Conservation (phyloP, 2,329 filamentous ascomycete species). For the Penicillium sumatraense region DNA sequence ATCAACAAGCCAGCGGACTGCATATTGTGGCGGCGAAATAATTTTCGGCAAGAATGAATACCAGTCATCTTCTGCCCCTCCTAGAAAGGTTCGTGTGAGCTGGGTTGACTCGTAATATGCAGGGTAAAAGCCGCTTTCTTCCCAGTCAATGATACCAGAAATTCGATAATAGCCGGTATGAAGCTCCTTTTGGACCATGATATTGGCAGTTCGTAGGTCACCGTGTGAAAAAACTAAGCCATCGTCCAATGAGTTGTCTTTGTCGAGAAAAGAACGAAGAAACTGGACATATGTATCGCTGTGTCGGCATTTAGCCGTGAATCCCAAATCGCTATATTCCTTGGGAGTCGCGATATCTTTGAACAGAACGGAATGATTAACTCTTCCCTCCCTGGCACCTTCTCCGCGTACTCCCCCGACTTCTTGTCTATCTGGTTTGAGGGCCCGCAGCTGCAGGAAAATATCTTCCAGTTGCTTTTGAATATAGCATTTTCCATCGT, state of each 20-base stretch:
- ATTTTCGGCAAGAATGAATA: constrained; percentile 31
- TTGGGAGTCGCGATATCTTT: constrained; percentile 20
- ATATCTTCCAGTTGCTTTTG: constrained; percentile 24
- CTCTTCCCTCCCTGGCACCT: constrained; percentile 29
- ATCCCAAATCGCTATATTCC: constrained; percentile 29
- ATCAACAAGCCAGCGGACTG: constrained; percentile 27
- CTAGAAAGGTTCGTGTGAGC: constrained; percentile 21
- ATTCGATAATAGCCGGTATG: constrained; percentile 19
- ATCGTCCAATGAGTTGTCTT: constrained; percentile 10
- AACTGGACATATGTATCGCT: constrained; percentile 29
- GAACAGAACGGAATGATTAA: constrained; percentile 24
- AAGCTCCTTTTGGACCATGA: constrained; percentile 29
- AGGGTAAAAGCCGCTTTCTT: constrained; percentile 38
- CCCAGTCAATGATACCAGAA: constrained; percentile 38
- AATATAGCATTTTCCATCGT: constrained; percentile 26
- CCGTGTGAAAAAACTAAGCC: constrained; percentile 34
- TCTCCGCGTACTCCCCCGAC: constrained; percentile 34
- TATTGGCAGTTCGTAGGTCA: constrained; percentile 30
- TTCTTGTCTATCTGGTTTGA: constrained; percentile 18
- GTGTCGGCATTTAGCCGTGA: constrained; percentile 22
- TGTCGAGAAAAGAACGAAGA: constrained; percentile 22
- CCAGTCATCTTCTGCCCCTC: constrained; percentile 33
- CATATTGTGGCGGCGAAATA: constrained; percentile 29
- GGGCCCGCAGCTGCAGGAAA: constrained; percentile 24
- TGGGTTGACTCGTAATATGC: constrained; percentile 33